Evolutionary conservation across 495 filamentous ascomycete genomes (phyloP), one percentile per base, ranked within the genome.

Genomic region (Talaromyces nanjingensis): DNA sequence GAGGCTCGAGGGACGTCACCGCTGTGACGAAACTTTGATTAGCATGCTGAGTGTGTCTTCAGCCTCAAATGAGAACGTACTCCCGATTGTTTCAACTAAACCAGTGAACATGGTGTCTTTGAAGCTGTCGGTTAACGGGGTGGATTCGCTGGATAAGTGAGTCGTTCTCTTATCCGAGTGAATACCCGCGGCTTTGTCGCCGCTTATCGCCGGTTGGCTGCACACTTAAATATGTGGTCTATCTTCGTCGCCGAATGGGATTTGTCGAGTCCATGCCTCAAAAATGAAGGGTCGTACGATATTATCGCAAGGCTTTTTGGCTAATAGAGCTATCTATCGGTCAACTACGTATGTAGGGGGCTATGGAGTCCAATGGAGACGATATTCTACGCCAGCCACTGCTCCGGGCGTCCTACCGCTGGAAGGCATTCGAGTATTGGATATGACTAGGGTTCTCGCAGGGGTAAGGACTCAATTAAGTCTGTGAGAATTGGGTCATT

Each of bases 361-460:
- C 16, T 66, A 64, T 65, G 63, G 65, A 18, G 52, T 68, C n/a
- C 71, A 71, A 68, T 70, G 70, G 72, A 73, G 75, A 59, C 66
- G 61, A 18, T 78, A 76, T 61, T 80, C 78, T 12, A 74, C 64
- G 53, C 42, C 69, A 24, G 60, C 33, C 62, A 55, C 65, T 9
- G 59, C 66, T 18, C 65, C 74, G 67, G 77, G 70, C 16, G 79
- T 79, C 4, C 69, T 91, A 22, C 93, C 94, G 16, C 79, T 97
- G 67, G 84, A 89, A 24, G 94, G 94, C 7, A 88, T 94, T 67
- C 84, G 89, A 37, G 92, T 98, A 14, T 80, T 98, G 37, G 94
- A 98, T 73, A 93, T 98, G 91, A 97, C 94, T 0, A 84, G 94
- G 79, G 96, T 98, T 14, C 81, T 98, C 59, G 94, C 94, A 57